Conservation (phyloP, 495 filamentous ascomycete genomes). For the Aspergillus coremiiformis region DNA sequence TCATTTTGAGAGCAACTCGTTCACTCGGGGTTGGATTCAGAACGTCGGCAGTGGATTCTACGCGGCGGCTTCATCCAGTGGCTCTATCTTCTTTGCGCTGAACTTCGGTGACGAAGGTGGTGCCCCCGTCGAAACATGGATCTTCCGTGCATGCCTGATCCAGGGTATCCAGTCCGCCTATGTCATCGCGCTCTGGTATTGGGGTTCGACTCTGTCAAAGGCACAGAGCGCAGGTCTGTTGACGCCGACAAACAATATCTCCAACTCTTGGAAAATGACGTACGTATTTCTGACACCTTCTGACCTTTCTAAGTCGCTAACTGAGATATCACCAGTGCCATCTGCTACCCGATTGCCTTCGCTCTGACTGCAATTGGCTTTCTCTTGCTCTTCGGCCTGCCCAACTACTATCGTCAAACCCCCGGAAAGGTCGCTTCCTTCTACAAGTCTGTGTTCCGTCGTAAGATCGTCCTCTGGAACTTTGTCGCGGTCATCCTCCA, state of each 20-base stretch:
- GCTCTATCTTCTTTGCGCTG: slow-evolving; percentile 43
- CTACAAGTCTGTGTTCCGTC: slow-evolving; percentile 38
- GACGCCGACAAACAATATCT: slow-evolving; percentile 23
- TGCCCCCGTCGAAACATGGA: slow-evolving; percentile 41
- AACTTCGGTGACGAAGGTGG: slow-evolving; percentile 46
- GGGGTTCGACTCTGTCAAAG: slow-evolving; percentile 39
- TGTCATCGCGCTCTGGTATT: slow-evolving; percentile 46
- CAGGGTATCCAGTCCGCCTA: slow-evolving; percentile 44
- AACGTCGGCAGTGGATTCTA: slow-evolving; percentile 41
- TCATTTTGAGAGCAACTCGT: slow-evolving; percentile 42
- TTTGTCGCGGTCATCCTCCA: slow-evolving; percentile 40
- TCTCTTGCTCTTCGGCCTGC: slow-evolving; percentile 36
- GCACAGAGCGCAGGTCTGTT: slow-evolving; percentile 24
- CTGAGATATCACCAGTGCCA: slow-evolving; percentile 17
- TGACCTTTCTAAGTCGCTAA: background rate
- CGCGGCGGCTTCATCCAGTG: slow-evolving; percentile 40
- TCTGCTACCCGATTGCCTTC: slow-evolving; percentile 35
- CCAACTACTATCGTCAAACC: slow-evolving; percentile 47
- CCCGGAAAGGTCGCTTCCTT: slow-evolving; percentile 59
- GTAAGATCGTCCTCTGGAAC: slow-evolving; percentile 45
- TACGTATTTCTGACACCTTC: slow-evolving; percentile 11
- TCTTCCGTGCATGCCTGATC: slow-evolving; percentile 43
- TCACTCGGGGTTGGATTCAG: slow-evolving; percentile 42
- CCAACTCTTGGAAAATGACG: slow-evolving; percentile 42
- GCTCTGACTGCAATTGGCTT: slow-evolving; percentile 34